Percentiles rank a stretch among this genome's conserved stretches.
These are phyloP conservation scores for Malassezia obtusa DNA, from an alignment of 1,284 basidiomycete genomes.

Conservation along the genomic window DNA sequence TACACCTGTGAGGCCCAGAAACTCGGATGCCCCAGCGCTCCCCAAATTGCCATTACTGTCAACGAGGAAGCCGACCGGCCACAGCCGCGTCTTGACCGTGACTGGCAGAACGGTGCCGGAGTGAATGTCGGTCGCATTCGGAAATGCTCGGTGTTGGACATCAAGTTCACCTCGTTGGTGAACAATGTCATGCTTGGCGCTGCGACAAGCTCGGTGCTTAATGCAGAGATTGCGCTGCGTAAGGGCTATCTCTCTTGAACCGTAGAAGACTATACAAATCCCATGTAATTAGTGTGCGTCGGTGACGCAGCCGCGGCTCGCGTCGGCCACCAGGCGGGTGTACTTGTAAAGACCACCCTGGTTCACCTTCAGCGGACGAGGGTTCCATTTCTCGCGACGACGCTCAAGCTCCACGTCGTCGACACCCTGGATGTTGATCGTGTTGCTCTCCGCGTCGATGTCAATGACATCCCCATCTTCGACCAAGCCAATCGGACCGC, in stretches of 20 bases:
- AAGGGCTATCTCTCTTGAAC: constrained; percentile 55
- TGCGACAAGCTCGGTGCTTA: constrained; percentile 93
- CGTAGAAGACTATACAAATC: background rate
- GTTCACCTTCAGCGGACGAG: constrained; percentile 72
- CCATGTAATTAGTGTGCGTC: constrained; percentile 54
- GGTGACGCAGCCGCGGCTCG: constrained; percentile 76
- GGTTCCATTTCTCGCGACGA: constrained; percentile 62
- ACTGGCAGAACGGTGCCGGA: constrained; percentile 82
- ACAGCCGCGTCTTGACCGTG: constrained; percentile 82
- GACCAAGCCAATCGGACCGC: constrained; percentile 81
- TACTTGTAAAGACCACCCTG: constrained; percentile 55
- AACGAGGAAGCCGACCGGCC: constrained; percentile 88
- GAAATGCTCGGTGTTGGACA: constrained; percentile 77
- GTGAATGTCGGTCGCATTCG: constrained; percentile 85
- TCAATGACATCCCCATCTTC: constrained; percentile 74
- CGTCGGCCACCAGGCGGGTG: constrained; percentile 55
- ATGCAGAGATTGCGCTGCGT: constrained; percentile 84
- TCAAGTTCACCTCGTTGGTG: constrained; percentile 71
- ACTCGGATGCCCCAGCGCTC: constrained; percentile 76
- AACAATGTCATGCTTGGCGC: constrained; percentile 96
- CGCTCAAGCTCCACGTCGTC: constrained; percentile 61
- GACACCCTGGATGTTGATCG: constrained; percentile 61
- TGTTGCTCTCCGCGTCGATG: constrained; percentile 68
- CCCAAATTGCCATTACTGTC: constrained; percentile 73
- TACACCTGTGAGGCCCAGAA: constrained; percentile 71